Base-by-base conservation (phyloP, 106 monocot species). In the Phalaenopsis equestris region DNA sequence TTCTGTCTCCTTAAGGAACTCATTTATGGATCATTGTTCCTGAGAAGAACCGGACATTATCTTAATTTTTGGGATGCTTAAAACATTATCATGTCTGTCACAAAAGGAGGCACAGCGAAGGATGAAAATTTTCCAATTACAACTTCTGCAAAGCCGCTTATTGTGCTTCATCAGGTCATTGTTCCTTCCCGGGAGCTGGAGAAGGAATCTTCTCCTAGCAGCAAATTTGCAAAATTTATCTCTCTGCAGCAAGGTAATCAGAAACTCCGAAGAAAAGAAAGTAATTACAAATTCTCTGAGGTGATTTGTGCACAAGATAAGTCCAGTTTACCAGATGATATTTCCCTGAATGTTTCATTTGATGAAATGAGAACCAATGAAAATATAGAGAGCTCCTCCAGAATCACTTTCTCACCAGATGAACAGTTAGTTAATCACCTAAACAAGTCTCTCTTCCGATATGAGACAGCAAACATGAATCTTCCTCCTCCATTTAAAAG, bases 351-450 rank as follows among this genome's bases (percentile, higher is more conserved):
- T 23, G 39, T 42, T 11, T 76, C 47, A 72, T 72, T 83, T 19
- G 72, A 83, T 21, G 78, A 72, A 24, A 16, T 83, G 83, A 78
- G 72, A 18, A 77, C 78, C 48, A 72, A 72, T 19, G 83, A 78
- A 12, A 78, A 19, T 52, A 48, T 15, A 42, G 6, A 64, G 8
- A 64, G 7, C 75, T 81, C 81, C 43, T 58, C 58, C 12, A 30
- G 46, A n/a, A 2, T 61, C 17, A 81, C 19, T 76, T 61, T 17
- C 39, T 72, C 72, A 55, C 68, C 37, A 4, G 41, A 72, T 80
- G 21, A 8, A 5, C 70, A 80, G 38, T 14, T 6, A 12, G 37
- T 39, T 3, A 37, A 72, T 30, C 24, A 72, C 24, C 37, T 37
- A 72, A 72, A 11, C 24, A 65, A 65, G 21, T 2, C 42, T 68